Evolutionary conservation across 495 filamentous ascomycete genomes (phyloP).

Genomic region (Neurospora cerealis): DNA sequence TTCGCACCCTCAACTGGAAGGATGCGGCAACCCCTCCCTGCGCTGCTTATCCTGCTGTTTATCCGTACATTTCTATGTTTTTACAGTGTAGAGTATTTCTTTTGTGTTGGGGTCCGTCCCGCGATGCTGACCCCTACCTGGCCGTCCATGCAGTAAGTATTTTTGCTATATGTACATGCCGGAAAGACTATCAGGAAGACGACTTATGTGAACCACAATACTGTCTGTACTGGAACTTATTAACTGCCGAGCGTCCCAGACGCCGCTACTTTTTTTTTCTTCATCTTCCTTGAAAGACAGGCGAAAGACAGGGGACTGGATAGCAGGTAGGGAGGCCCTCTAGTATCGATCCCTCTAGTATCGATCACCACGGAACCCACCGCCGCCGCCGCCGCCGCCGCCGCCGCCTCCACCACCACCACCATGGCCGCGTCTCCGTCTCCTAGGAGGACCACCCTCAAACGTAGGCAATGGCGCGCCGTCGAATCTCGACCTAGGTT

Average conservation of each 20-base stretch:
- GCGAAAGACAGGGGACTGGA: not conserved
- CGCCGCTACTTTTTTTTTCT: not conserved
- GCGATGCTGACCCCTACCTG: not conserved
- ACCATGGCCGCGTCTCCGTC: conserved; percentile 13
- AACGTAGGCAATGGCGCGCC: conserved; percentile 22
- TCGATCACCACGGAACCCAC: conserved; percentile 4
- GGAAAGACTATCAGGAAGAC: not conserved
- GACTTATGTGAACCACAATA: not conserved
- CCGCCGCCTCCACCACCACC: conserved; percentile 12
- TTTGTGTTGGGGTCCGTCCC: not conserved
- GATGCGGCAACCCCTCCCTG: not conserved
- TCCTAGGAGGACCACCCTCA: not conserved
- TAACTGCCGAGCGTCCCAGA: not conserved
- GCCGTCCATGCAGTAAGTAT: not conserved
- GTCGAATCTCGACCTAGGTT: conserved; percentile 19
- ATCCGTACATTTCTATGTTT: not conserved
- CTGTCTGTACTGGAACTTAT: not conserved
- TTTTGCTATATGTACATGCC: not conserved
- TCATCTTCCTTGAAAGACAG: not conserved
- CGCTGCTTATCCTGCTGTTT: not conserved
- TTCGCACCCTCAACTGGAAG: not conserved
- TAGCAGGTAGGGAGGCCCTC: not conserved
- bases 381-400: conserved; percentile 4
- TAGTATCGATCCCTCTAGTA: not conserved
- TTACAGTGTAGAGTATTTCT: not conserved